Evolutionary conservation across 106 monocot species (phyloP).

Genomic region (Allium sativum): DNA sequence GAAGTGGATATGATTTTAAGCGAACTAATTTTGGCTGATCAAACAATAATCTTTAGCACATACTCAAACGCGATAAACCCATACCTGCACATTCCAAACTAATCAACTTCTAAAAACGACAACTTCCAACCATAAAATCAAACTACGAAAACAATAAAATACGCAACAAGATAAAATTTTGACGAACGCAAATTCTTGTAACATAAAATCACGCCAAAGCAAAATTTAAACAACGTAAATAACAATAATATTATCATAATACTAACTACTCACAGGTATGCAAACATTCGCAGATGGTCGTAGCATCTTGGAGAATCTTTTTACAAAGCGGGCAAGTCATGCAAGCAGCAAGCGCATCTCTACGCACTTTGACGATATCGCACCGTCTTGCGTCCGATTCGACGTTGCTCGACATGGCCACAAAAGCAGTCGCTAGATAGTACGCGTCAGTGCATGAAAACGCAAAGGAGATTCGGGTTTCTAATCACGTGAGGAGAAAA

Average conservation of each 20-base stretch:
- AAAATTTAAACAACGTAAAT: not conserved
- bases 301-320: slow-evolving; percentile 62
- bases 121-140: too few relatives aligned
- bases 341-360: slow-evolving; percentile 46
- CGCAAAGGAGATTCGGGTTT: not conserved
- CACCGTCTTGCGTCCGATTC: slow-evolving; percentile 5
- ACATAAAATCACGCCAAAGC: too few relatives aligned
- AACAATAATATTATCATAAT: too few relatives aligned
- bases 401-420: not conserved
- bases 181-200: too few relatives aligned
- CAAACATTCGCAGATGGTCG: slow-evolving; percentile 87
- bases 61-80: too few relatives aligned
- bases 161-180: too few relatives aligned
- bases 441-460: not conserved
- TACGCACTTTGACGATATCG: slow-evolving; percentile 31
- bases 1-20: too few relatives aligned
- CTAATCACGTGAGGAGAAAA: not conserved
- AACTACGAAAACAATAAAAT: too few relatives aligned
- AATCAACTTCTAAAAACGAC: too few relatives aligned
- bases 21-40: too few relatives aligned
- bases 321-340: slow-evolving; percentile 76
- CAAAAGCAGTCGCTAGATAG: not conserved
- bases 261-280: slow-evolving; percentile 49
- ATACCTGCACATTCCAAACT: too few relatives aligned
- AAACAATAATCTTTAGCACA: too few relatives aligned